Base-by-base conservation (phyloP, 345 rosid species). In the Hypericum androsaemum region DNA sequence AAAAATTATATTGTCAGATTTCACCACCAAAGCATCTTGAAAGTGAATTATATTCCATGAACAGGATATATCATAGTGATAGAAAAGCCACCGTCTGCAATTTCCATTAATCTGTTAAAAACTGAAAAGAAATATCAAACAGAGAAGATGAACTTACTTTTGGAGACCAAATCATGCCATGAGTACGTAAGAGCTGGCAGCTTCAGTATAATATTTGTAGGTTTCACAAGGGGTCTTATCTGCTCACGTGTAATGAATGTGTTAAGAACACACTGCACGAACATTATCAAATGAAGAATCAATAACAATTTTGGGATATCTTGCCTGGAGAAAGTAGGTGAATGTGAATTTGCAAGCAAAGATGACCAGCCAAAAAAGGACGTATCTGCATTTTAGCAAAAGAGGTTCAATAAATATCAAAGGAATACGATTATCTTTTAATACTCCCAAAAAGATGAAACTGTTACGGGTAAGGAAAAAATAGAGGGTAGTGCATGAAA, bases 271-370 rank as follows among this genome's bases (percentile, higher is more conserved):
- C 48, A 41, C 35, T 12, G 9, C 13, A 16, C 11, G 8, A 9
- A 38, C 13, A 28, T 12, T 41, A 41, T 47, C 42, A 48, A 57
- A 53, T 41, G 41, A 6, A 44, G 60, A 22, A 64, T 42, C 38
- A 42, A 44, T 47, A 62, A 22, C 1, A 1, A 22, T 4, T 22
- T 22, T 22, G 32, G 32, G 35, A 50, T 35, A 8, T 37, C 94
- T 85, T 83, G 66, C 98, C 95, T 92, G 97, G 72, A 92, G 95
- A 77, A 92, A 92, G 77, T 92, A 92, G 9, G 98, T 80, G 69
- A 92, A 92, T 48, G 80, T 70, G 66, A 88, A 92, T 73, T 88
- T 92, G 86, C 94, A 75, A 13, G 53, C 74, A 64, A 88, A 75
- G 69, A 92, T 78, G 65, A 92, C 74, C 84, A 85, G 55, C 98